Base-by-base conservation (phyloP, 1,284 basidiomycete species). In the Apiotrichum veenhuisii region DNA sequence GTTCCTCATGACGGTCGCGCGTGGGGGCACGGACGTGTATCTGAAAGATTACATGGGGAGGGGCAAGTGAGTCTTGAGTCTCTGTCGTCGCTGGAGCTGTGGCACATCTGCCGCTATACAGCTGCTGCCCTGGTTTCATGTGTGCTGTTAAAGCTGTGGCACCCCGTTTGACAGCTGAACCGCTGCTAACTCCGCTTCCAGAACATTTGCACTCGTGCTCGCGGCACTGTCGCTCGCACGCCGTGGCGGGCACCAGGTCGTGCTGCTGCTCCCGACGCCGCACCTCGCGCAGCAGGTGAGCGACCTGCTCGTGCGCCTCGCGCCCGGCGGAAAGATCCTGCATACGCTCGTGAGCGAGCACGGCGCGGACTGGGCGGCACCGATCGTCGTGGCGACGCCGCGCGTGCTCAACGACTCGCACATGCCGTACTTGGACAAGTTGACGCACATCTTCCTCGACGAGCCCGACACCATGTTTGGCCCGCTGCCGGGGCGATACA, bases 21-120 rank as follows among this genome's bases (percentile, higher is more conserved):
- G 61, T 7, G 66, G 64, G 1, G 64, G 61, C 17, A 44, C 53
- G 1, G 71, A 71, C 49, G 61, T 72, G 5, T 70, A 61, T 44
- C 40, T 70, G 27, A 62, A 62, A 23, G 71, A 72, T 55, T 51
- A 62, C 34, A 72, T 69, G 66, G 71, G 71, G 4, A 63, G 68
- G 9, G 71, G 71, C 33, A 72, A 72, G 70, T 71, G 60, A 64
- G 69, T 62, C 2, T n/a, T 18, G 15, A 18, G 3, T n/a, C 18
- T 18, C 15, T 17, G 17, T n/a, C n/a, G n/a, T n/a, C n/a, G 11
- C 3, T 38, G 8, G 17, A 2, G 18, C 17, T 18, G 37, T 8
- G 15, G 15, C 8, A 11, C 17, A 18, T 38, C 15, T n/a, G 15
- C 15, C 8, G 8, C 1, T 37, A 18, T 15, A 8, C 36, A 37